These are phyloP conservation scores for Hypericum androsaemum DNA, from an alignment of 345 rosid species.

Conservation along the genomic window DNA sequence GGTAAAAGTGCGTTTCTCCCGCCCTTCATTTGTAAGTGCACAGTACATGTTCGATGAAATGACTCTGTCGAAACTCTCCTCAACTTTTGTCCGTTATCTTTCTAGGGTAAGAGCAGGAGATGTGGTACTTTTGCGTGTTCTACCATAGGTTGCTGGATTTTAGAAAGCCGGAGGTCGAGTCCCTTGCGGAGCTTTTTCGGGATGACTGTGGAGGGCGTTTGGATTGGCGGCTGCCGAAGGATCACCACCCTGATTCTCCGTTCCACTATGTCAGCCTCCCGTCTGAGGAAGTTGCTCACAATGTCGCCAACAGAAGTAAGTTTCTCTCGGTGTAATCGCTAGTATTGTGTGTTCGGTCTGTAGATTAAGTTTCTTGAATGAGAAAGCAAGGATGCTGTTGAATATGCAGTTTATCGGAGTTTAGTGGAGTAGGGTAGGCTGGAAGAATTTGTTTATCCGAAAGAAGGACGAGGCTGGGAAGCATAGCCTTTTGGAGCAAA, in stretches of 20 bases:
- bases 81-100: too few species aligned
- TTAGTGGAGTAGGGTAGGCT: too few species aligned
- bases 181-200: slow-evolving; percentile 58
- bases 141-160: slow-evolving; percentile 76
- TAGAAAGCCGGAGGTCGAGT: slow-evolving; percentile 84
- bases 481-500: too few species aligned
- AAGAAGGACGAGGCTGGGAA: too few species aligned
- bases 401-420: too few species aligned
- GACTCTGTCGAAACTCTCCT: too few species aligned
- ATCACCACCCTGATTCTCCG: slow-evolving; percentile 90
- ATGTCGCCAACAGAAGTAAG: slow-evolving; percentile 61
- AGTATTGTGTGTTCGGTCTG: background rate
- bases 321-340: background rate
- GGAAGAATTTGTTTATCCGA: too few species aligned
- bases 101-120: slow-evolving; percentile 3
- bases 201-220: slow-evolving; percentile 10
- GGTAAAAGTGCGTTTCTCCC: too few species aligned
- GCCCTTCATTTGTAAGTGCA: too few species aligned
- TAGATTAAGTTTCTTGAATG: too few species aligned
- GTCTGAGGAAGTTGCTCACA: slow-evolving; percentile 56
- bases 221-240: slow-evolving; percentile 64
- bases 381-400: too few species aligned
- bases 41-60: too few species aligned
- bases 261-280: slow-evolving; percentile 79
- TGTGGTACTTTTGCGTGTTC: slow-evolving; percentile 92